phyloP scores from a whole-genome alignment of 768 basidiomycete species.

The Porphyrellus cyaneotinctus region DNA sequence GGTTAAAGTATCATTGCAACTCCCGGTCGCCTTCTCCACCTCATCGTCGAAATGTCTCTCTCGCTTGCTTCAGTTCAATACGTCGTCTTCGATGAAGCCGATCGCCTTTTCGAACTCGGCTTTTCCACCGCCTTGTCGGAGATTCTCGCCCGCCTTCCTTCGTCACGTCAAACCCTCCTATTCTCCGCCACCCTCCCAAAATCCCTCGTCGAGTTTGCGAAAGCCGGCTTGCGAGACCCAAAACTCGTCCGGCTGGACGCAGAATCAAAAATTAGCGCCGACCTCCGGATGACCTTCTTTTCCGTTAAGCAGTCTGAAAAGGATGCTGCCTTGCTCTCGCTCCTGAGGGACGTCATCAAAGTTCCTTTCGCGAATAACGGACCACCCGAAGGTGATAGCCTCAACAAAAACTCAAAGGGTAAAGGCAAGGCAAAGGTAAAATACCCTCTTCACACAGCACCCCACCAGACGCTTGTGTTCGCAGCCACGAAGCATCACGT shows the following conservation, averaged over 20 bases:
- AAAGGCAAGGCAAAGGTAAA: constrained; percentile 52
- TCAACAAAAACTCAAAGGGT: constrained; percentile 38
- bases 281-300: constrained; percentile 93
- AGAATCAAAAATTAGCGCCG: constrained; percentile 92
- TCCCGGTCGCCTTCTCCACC: constrained; percentile 94
- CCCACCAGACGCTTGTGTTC: constrained; percentile 93
- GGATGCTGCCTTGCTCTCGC: constrained; percentile 80
- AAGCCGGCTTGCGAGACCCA: constrained; percentile 89
- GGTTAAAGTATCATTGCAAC: constrained; percentile 86
- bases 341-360: constrained; percentile 84
- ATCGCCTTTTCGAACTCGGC: constrained; percentile 97
- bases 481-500: constrained; percentile 98
- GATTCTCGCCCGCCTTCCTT: constrained; percentile 84
- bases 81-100: constrained; percentile 96
- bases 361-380: constrained; percentile 56
- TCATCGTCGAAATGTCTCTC: constrained; percentile 94
- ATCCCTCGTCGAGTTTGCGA: constrained; percentile 96
- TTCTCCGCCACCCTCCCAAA: constrained; percentile 97
- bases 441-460: constrained; percentile 48
- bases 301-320: constrained; percentile 90
- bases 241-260: constrained; percentile 95
- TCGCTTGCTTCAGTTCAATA: constrained; percentile 85
- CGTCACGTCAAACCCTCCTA: constrained; percentile 84
- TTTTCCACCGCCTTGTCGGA: constrained; percentile 91
- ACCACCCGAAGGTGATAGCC: constrained; percentile 18